Evolutionary conservation across 257 asterid genomes (phyloP), one percentile per base, ranked within the genome.

Genomic region (Cynanchum wilfordii): DNA sequence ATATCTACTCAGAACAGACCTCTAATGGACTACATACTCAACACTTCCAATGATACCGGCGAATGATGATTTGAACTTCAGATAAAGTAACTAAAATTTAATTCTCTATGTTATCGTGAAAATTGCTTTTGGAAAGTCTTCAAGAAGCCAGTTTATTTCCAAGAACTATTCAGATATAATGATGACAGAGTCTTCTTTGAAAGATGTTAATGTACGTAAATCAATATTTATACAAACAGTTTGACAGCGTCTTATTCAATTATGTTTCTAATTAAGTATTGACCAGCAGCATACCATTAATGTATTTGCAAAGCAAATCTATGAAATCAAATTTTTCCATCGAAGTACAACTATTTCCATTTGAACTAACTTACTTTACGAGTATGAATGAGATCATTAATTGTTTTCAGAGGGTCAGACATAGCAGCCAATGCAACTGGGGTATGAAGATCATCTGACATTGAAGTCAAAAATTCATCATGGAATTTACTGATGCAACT

Each of bases 391-490:
- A 91, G 95, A 82, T 94, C 99, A 78, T 95, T 95, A 77, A 95
- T 90, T 76, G 73, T 78, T 84, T 87, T 95, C 83, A 95, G 69
- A 30, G 98, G 99, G 20, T 92, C 99, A 5, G 99, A 87, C 83
- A 95, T 85, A 70, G 96, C 97, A 81, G 96, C 93, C 87, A 95
- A 84, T 76, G 87, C 96, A 60, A 88, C 95, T 54, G 89, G 78
- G 67, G 97, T 82, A 78, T 95, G 99, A 74, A 95, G 91, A 83
- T 95, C 99, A 84, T 92, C 99, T 22, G 95, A 89, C 88, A 95
- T 83, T 17, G 98, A 87, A 36, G 81, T 75, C 75, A 83, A 69
- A 80, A 86, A 86, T 70, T 95, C 98, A 74, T 92, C 87, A 71
- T 78, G 75, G 77, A 92, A 91, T 69, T 86, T 87, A 66, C 78